Percentiles rank a stretch among this genome's conserved stretches.
These are phyloP conservation scores for Sporothrix humicola DNA, from an alignment of 2,329 filamentous ascomycete genomes.

Conservation along the genomic window DNA sequence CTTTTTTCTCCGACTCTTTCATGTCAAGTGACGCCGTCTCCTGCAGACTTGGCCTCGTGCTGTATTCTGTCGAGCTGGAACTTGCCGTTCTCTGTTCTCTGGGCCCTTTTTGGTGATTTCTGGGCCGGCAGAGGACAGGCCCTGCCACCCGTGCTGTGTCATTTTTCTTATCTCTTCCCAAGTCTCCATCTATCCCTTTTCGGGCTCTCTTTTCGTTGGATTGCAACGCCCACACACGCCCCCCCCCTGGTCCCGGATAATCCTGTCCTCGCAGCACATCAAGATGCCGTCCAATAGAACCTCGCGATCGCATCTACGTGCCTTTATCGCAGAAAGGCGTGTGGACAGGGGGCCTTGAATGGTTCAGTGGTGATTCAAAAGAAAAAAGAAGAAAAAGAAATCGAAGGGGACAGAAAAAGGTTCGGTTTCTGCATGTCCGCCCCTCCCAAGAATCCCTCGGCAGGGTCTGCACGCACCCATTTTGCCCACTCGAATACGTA, in stretches of 20 bases:
- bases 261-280: slow-evolving; percentile 7
- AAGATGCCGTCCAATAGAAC: slow-evolving; percentile 22
- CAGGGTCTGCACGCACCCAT: slow-evolving; percentile 6
- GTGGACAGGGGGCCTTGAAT: slow-evolving; percentile 1
- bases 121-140: no score
- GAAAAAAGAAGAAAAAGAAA: neutral
- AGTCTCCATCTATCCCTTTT: slow-evolving; percentile 15
- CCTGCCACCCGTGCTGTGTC: no score
- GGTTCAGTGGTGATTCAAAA: neutral
- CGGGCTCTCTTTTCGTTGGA: slow-evolving; percentile 23
- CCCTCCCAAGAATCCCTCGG: slow-evolving; percentile 15
- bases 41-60: no score
- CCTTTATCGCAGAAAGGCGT: slow-evolving; percentile 32
- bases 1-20: neutral
- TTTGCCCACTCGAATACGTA: slow-evolving; percentile 21
- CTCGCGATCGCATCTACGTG: slow-evolving; percentile 30
- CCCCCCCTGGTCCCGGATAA: slow-evolving; percentile 23
- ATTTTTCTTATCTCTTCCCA: slow-evolving; percentile 12
- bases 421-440: slow-evolving; percentile 19
- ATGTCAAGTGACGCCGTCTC: no score
- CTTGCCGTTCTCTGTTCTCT: neutral
- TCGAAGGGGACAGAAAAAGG: neutral
- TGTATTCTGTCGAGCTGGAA: no score
- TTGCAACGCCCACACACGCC: slow-evolving; percentile 13
- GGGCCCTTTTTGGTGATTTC: no score